Conservation (phyloP, 176 grass and related monocot species). For the Oryza brachyantha region DNA sequence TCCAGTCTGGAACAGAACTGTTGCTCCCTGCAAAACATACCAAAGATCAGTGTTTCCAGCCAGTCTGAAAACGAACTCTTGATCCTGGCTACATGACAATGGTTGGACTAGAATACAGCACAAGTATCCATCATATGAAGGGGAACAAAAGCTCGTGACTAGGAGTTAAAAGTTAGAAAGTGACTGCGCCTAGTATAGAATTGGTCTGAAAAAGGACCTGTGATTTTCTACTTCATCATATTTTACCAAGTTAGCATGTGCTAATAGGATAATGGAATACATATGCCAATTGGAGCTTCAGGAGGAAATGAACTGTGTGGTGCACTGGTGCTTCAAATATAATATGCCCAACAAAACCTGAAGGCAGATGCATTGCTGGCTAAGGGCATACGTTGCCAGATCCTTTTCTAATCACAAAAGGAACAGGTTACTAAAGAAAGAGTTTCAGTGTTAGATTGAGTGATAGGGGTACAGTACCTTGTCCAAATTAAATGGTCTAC, state of each 20-base stretch:
- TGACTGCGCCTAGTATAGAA: conserved; percentile 14
- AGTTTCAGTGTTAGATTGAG: not conserved
- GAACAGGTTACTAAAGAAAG: not conserved
- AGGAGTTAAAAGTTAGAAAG: not conserved
- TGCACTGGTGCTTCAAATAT: not conserved
- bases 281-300: conserved; percentile 43
- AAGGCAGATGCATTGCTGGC: not conserved
- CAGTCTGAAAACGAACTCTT: not conserved
- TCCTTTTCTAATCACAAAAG: not conserved
- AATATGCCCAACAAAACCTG: not conserved
- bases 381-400: not conserved
- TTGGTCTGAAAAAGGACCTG: conserved; percentile 12
- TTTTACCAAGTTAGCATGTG: not conserved
- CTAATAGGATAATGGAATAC: not conserved
- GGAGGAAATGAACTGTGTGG: conserved; percentile 15
- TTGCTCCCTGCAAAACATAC: not conserved
- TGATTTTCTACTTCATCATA: conserved; percentile 3
- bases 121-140: not conserved
- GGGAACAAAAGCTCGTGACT: not conserved
- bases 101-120: not conserved
- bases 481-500: not conserved
- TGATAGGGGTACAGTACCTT: not conserved
- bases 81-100: not conserved
- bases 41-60: not conserved
- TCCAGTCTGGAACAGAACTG: not conserved